Evolutionary conservation across 805 yeast species (phyloP).

Genomic region (Tetrapisispora phaffii): DNA sequence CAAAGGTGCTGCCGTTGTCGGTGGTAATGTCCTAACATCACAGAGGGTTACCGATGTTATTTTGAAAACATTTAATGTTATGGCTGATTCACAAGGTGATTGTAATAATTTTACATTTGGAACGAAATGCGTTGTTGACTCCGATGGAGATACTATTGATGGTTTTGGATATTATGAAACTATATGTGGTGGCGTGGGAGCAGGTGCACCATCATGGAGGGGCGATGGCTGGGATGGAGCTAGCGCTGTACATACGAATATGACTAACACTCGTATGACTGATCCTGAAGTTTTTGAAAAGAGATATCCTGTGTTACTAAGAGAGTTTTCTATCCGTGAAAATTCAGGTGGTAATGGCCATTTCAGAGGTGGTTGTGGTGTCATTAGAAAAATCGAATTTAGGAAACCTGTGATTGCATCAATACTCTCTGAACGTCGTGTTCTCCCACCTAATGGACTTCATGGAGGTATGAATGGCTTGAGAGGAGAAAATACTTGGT

Average conservation of each 20-base stretch:
- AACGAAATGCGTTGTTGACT: slow-evolving; percentile 53
- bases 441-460: slow-evolving; percentile 77
- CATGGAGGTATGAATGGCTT: slow-evolving; percentile 71
- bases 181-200: slow-evolving; percentile 93
- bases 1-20: slow-evolving; percentile 84
- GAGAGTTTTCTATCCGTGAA: slow-evolving; percentile 57
- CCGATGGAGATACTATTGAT: slow-evolving; percentile 35
- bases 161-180: slow-evolving; percentile 92
- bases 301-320: slow-evolving; percentile 73
- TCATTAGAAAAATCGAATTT: slow-evolving; percentile 75
- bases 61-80: slow-evolving; percentile 73
- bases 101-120: slow-evolving; percentile 94
- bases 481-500: slow-evolving; percentile 59
- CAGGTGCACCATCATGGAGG: slow-evolving; percentile 39
- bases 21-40: slow-evolving; percentile 90
- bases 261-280: slow-evolving; percentile 89
- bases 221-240: slow-evolving; percentile 80
- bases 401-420: slow-evolving; percentile 62
- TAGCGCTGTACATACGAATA: slow-evolving; percentile 85
- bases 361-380: slow-evolving; percentile 77
- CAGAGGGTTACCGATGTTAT: slow-evolving; percentile 89
- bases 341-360: slow-evolving; percentile 77
- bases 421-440: slow-evolving; percentile 77
- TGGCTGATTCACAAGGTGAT: slow-evolving; percentile 94
- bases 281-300: slow-evolving; percentile 85